Base-by-base conservation (phyloP, 495 filamentous ascomycete genomes). In the Podospora pseudopauciseta region DNA sequence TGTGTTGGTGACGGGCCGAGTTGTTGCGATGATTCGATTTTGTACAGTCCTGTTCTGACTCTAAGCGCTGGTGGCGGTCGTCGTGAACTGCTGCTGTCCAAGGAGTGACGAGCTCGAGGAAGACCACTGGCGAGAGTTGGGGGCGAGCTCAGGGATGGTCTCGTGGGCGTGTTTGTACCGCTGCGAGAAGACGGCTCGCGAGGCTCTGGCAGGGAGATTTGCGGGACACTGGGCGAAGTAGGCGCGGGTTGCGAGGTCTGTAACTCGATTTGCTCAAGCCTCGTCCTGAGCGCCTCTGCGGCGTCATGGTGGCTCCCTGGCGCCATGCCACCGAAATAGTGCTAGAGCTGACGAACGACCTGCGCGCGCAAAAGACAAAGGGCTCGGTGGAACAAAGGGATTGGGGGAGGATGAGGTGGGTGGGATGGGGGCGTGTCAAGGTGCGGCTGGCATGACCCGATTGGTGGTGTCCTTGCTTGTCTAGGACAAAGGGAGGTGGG, bases 21-120 rank as follows among this genome's bases (percentile, higher is more conserved):
- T 0, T 60, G 68, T 19, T 75, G 69, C 6, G 77, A 49, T 49
- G 39, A 77, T 30, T 75, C 64, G 66, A 76, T 74, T 5, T 75
- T 76, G 68, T 76, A 76, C 7, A 77, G 71, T 11, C 65, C 69
- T 1, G 74, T 67, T 13, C 66, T 67, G 32, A 60, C 28, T 16
- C 28, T 60, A 62, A 69, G 53, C 9, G 64, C 39, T 4, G 64
- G 68, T 32, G 27, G 70, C 1, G 65, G 57, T 60, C 19, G 65
- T 27, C 59, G 70, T n/a, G 39, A 11, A 1, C 18, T n/a, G n/a
- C 6, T 58, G 26, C 27, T 55, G 20, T 28, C 39, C 0, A 49
- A 11, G 5, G 39, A 49, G 39, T 49, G 39, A 13, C 27, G 64
- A 61, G 18, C 64, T 60, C 54, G 64, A 28, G 64, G 55, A 39